Conservation (phyloP, 2,329 filamentous ascomycete genomes). For the Pseudohalonectria lignicola region DNA sequence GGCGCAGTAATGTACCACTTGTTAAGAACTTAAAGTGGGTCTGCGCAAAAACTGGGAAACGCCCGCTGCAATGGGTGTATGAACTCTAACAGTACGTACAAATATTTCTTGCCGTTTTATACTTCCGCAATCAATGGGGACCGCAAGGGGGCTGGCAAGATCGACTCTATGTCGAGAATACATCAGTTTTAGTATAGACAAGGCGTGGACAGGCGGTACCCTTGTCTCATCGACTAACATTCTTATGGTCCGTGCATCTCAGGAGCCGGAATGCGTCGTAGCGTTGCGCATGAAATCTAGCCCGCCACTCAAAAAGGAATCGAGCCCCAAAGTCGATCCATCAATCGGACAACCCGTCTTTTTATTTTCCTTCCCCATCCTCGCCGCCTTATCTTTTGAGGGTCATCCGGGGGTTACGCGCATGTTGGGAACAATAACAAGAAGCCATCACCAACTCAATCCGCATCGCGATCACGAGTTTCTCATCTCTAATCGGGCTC, state of each 20-base stretch:
- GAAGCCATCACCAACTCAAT: not conserved
- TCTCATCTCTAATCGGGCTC: not conserved
- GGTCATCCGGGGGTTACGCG: not conserved
- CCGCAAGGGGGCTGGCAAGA: too few species aligned
- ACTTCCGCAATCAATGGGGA: too few species aligned
- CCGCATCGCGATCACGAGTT: not conserved
- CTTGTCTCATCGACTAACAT: too few species aligned
- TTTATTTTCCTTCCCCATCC: not conserved
- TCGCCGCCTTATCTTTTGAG: not conserved
- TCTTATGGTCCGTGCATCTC: not conserved
- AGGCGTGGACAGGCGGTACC: too few species aligned
- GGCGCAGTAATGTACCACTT: too few species aligned
- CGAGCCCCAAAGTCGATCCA: not conserved
- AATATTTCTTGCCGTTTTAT: too few species aligned
- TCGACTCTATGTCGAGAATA: too few species aligned
- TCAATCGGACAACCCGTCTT: not conserved
- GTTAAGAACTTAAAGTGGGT: too few species aligned
- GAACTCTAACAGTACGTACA: too few species aligned
- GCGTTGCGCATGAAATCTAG: not conserved
- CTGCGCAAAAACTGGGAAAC: too few species aligned
- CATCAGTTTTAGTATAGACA: too few species aligned
- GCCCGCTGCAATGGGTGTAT: too few species aligned
- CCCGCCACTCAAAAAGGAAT: conserved; percentile 1
- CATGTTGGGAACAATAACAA: not conserved
- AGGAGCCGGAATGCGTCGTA: not conserved